Base-by-base conservation (phyloP, 1,284 basidiomycete genomes). In the Takashimella koratensis region DNA sequence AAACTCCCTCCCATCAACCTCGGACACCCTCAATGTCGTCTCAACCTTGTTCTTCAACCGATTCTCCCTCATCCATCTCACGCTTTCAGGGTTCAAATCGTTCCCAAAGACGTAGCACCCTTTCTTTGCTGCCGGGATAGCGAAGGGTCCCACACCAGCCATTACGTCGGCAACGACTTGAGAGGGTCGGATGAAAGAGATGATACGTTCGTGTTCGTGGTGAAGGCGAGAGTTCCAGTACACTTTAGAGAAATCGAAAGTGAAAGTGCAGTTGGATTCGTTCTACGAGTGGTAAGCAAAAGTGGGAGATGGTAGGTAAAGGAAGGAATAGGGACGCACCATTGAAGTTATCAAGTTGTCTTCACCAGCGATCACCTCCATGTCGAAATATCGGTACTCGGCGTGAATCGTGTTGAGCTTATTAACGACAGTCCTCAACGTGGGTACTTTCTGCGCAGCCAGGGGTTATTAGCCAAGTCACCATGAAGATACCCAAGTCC, bases 191-290 rank as follows among this genome's bases (percentile, higher is more conserved):
- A 97, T 79, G 44, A 70, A 88, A 19, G 81, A 71, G 40, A 97
- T 86, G 13, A 99, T 79, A 3, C 93, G 84, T 36, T 85, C 84
- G 66, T 99, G 96, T 69, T 99, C 96, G 1, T 85, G 85, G 59
- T 92, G 88, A 30, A 98, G 76, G 19, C 96, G 84, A 19, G 93
- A 95, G 78, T 99, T 99, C 93, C 94, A 98, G 76, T 98, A 98
- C 2, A 98, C 96, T 64, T 85, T 81, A 8, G 88, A 86, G 68
- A 98, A 98, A 72, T 99, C 94, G 65, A 99, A 98, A 0, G 83
- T 86, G 74, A 98, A 98, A 13, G 77, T 78, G 74, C 93, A 98
- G 60, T 85, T 83, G 5, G 85, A 83, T 78, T 96, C 92, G 59
- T 81, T 81, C 89, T 94, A 67, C 3, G 19, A 4, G 40, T 24